Evolutionary conservation across 2,329 filamentous ascomycete genomes (phyloP).

Genomic region (Scortechinia acanthostroma): DNA sequence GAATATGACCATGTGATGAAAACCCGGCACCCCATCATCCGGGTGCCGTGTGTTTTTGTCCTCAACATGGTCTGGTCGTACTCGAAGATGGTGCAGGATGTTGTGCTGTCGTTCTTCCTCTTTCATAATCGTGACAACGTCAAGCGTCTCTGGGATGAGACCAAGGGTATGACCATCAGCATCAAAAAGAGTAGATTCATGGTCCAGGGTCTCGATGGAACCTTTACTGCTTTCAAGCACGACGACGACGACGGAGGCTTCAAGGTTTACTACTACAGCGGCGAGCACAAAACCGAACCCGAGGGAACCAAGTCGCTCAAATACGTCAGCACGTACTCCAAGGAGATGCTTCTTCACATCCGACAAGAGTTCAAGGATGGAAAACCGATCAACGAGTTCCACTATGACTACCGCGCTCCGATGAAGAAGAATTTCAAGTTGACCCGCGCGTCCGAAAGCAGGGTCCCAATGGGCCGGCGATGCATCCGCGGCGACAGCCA

Average conservation of each 20-base stretch:
- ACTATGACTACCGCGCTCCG: constrained; percentile 34
- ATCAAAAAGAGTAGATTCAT: constrained; percentile 8
- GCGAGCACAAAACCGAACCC: constrained; percentile 30
- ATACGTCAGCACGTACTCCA: constrained; percentile 35
- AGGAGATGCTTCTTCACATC: constrained; percentile 29
- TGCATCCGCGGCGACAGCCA: constrained; percentile 35
- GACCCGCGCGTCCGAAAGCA: constrained; percentile 12
- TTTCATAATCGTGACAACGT: constrained; percentile 28
- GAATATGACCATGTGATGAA: constrained; percentile 23
- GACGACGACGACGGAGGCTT: constrained; percentile 4
- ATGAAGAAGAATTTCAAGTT: constrained; percentile 11
- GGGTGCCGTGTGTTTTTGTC: constrained; percentile 25
- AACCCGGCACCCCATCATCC: constrained; percentile 3
- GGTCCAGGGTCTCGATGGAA: constrained; percentile 6
- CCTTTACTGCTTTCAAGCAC: constrained; percentile 8
- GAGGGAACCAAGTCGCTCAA: constrained; percentile 26
- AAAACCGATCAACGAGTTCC: constrained; percentile 20
- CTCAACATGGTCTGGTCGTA: constrained; percentile 8
- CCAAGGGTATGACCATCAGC: constrained; percentile 6
- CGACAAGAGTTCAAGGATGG: neutral
- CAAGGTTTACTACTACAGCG: constrained; percentile 9
- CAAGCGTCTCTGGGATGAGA: constrained; percentile 21
- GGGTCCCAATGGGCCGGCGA: constrained; percentile 31
- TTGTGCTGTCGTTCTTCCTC: constrained; percentile 6
- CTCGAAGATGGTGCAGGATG: constrained; percentile 7